Percentiles rank a stretch among this genome's conserved stretches.
Evolutionary conservation across 2,329 filamentous ascomycete species (phyloP).

Genomic region (Scedosporium minutisporum): DNA sequence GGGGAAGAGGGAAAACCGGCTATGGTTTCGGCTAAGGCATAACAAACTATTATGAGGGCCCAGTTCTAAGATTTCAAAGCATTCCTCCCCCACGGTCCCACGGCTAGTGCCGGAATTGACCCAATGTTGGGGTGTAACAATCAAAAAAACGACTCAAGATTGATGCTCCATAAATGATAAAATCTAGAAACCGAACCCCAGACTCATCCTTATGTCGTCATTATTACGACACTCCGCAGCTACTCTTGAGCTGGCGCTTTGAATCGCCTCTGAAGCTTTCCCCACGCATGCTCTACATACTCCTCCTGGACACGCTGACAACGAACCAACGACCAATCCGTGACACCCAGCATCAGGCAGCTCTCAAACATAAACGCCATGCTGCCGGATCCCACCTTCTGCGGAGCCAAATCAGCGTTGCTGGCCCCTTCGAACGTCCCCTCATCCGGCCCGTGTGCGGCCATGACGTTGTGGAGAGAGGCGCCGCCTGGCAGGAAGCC

Average conservation of each 20-base stretch:
- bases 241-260: neutral
- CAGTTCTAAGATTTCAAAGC: neutral
- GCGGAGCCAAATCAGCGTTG: constrained; percentile 25
- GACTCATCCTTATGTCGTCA: neutral
- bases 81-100: neutral
- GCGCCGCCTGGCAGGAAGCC: constrained; percentile 32
- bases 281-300: constrained; percentile 4
- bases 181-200: too few relatives aligned
- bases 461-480: constrained; percentile 46
- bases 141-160: too few relatives aligned
- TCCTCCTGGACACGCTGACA: constrained; percentile 2
- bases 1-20: too few relatives aligned
- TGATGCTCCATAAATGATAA: too few relatives aligned
- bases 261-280: neutral
- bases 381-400: constrained; percentile 29
- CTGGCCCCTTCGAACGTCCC: constrained; percentile 33
- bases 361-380: constrained; percentile 40
- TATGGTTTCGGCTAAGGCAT: neutral
- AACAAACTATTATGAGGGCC: neutral
- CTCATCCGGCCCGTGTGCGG: constrained; percentile 40
- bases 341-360: constrained; percentile 27
- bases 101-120: neutral
- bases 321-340: neutral
- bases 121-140: neutral
- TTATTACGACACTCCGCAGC: neutral